These are phyloP conservation scores for Cornus controversa DNA, from an alignment of 148 eudicot species.

Conservation along the genomic window DNA sequence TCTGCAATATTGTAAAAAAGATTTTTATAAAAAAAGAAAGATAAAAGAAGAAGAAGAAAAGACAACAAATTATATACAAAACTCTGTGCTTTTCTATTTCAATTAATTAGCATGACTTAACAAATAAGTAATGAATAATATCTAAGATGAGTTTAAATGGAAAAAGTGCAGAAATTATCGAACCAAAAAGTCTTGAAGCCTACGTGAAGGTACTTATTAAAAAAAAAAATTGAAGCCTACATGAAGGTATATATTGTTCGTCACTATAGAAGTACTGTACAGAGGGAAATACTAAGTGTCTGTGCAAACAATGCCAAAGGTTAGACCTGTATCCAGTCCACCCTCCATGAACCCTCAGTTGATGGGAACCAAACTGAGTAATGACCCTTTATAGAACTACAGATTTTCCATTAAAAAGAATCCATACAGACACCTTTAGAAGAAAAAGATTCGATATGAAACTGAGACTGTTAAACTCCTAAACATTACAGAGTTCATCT, in stretches of 20 bases:
- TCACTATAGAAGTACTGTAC: background rate
- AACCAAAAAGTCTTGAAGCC: background rate
- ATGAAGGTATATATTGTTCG: background rate
- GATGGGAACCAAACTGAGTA: too few species aligned
- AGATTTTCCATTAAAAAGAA: too few species aligned
- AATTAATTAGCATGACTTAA: background rate
- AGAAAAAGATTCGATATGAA: too few species aligned
- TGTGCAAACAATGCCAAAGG: too few species aligned
- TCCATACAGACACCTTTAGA: too few species aligned
- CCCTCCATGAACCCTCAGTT: too few species aligned
- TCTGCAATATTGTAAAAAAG: constrained; percentile 45
- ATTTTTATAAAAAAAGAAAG: too few species aligned
- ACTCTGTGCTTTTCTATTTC: background rate
- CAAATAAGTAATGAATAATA: background rate
- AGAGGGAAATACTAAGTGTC: too few species aligned
- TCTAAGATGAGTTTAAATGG: background rate
- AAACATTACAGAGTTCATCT: too few species aligned
- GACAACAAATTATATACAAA: background rate
- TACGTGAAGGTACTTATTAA: background rate
- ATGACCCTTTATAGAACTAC: too few species aligned
- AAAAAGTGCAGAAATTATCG: background rate
- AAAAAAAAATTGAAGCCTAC: background rate
- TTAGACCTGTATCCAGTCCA: too few species aligned
- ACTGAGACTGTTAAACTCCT: too few species aligned
- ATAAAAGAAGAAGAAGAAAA: background rate